phyloP scores from a whole-genome alignment of 2,329 filamentous ascomycete species.

The Chrysosporium keratinophilum region DNA sequence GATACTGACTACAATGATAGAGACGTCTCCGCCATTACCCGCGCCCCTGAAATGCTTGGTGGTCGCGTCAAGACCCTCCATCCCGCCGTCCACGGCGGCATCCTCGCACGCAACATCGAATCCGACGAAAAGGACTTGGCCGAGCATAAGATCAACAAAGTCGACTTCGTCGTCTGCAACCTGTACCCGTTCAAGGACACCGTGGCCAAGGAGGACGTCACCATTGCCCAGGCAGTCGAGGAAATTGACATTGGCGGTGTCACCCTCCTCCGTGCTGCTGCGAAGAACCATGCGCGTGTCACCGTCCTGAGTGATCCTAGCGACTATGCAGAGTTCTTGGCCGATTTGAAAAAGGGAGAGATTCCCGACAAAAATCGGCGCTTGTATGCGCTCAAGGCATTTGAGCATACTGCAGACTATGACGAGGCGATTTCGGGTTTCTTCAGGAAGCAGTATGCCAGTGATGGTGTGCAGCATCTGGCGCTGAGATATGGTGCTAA shows the following conservation, averaged over 20 bases:
- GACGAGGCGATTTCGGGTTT: conserved; percentile 90
- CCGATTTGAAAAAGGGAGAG: conserved; percentile 72
- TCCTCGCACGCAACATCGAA: conserved; percentile 85
- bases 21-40: conserved; percentile 94
- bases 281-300: conserved; percentile 94
- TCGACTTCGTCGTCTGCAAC: conserved; percentile 96
- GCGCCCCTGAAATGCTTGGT: conserved; percentile 91
- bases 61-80: conserved; percentile 92
- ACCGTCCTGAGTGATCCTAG: conserved; percentile 89
- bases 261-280: conserved; percentile 87
- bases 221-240: conserved; percentile 90
- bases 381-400: conserved; percentile 89
- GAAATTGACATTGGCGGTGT: conserved; percentile 98
- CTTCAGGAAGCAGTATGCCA: conserved; percentile 94
- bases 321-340: conserved; percentile 89
- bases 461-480: conserved; percentile 70
- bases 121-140: conserved; percentile 95
- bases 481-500: conserved; percentile 90
- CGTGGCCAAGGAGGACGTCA: conserved; percentile 92
- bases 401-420: conserved; percentile 96
- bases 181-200: conserved; percentile 99
- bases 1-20: conserved; percentile 35
- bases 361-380: conserved; percentile 78
- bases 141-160: conserved; percentile 88
- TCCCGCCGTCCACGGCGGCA: conserved; percentile 73